Evolutionary conservation across 108 stramenopile genomes (phyloP), one percentile per base, ranked within the genome.

Genomic region (Stephanodiscus triporus): DNA sequence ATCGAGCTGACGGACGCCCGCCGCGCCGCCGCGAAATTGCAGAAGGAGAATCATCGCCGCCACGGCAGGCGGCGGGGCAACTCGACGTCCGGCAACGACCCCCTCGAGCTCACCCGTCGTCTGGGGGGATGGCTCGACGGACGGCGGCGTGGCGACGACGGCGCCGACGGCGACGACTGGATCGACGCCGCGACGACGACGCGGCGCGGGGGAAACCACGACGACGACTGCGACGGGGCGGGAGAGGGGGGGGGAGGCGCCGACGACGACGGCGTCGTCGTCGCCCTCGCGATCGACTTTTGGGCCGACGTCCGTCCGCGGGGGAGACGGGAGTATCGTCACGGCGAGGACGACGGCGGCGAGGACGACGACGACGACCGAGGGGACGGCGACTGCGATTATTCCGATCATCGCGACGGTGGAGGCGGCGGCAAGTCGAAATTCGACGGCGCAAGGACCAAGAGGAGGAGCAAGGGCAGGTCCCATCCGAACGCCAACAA

Each of bases 1-100:
- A 79, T 85, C 23, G 87, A 88, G 37, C 58, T 63, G 54, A 73
- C 82, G 14, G 87, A 83, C 57, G 79, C 82, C 6, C 66, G 56
- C 6, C 71, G 78, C 27, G 47, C 42, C 22, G 71, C 71, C 17
- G 32, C 42, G 50, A 72, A 73, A 40, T 17, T 63, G 26, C 66
- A 73, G 59, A 70, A 78, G 63, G 62, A 72, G 17, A 64, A 47
- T 49, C 71, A 71, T 7, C 78, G 71, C 20, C 55, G 49, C 67
- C 73, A 80, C 16, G 43, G 43, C 0, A 45, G 43, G 43, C 43
- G 3, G 43, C 43, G 16, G 14, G 29, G 63, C 63, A 45, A 45
- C 14, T 45, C 43, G 2, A 45, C 43, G 43, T 3, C 43, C 1
- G 14, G 43, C 5, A 5, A 34, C 32, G 43, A 0, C 13, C 8